These are phyloP conservation scores for Elsinoe australis DNA, from an alignment of 2,329 filamentous ascomycete genomes.

Conservation along the genomic window DNA sequence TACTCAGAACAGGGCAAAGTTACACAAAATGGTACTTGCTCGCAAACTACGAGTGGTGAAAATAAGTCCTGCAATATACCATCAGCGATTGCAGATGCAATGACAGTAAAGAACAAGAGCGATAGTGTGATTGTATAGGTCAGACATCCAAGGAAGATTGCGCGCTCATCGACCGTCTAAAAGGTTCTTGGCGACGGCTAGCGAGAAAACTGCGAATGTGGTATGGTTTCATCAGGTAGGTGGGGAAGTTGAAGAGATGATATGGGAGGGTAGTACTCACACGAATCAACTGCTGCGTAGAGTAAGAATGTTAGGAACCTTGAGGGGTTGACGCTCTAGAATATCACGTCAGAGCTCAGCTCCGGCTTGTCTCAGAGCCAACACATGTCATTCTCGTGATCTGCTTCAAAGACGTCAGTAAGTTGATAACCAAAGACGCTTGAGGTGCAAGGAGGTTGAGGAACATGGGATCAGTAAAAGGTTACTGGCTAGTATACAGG, in stretches of 20 bases:
- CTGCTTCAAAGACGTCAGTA: slow-evolving; percentile 1
- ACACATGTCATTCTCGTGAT: not conserved
- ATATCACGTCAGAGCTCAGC: slow-evolving; percentile 28
- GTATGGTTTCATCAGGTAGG: slow-evolving; percentile 64
- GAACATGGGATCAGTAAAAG: slow-evolving; percentile 58
- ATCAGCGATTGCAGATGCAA: too few species aligned
- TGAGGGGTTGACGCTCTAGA: slow-evolving; percentile 16
- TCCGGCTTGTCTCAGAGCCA: not conserved
- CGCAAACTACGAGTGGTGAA: not conserved
- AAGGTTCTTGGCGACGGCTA: slow-evolving; percentile 37
- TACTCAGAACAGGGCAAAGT: too few species aligned
- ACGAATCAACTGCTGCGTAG: slow-evolving; percentile 17
- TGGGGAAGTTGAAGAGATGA: slow-evolving; percentile 10
- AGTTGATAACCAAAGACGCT: not conserved
- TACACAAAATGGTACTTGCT: not conserved
- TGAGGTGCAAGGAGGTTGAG: not conserved
- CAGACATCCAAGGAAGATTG: slow-evolving; percentile 39
- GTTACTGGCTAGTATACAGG: slow-evolving; percentile 91
- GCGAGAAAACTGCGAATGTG: slow-evolving; percentile 86
- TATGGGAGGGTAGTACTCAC: not conserved
- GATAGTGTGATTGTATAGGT: slow-evolving; percentile 16
- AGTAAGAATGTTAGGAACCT: slow-evolving; percentile 18
- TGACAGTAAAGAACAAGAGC: not conserved
- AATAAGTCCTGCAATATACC: not conserved
- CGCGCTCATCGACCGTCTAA: slow-evolving; percentile 31